Percentiles rank a stretch among this genome's conserved stretches.
Conservation (phyloP, 306 rosid species). For the Lathyrus tuberosus region DNA sequence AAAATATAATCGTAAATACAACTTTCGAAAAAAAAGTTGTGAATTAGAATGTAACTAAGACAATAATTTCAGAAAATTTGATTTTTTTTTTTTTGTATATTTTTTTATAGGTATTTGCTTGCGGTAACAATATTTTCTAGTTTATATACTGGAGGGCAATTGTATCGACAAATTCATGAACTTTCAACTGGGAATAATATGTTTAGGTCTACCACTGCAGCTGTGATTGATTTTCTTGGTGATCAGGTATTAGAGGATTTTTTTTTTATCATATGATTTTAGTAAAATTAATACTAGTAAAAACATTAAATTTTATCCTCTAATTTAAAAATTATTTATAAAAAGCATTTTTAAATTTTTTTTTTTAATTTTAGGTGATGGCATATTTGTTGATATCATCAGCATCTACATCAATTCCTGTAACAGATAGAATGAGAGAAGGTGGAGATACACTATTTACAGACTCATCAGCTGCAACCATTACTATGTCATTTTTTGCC, state of each 20-base stretch:
- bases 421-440: constrained; percentile 59
- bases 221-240: constrained; percentile 60
- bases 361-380: constrained; percentile 47
- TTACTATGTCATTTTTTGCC: constrained; percentile 63
- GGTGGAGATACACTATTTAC: constrained; percentile 51
- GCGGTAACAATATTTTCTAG: constrained; percentile 57
- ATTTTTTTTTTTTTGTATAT: background rate
- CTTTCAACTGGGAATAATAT: constrained; percentile 42
- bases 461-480: constrained; percentile 59
- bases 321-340: no score
- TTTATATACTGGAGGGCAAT: constrained; percentile 58
- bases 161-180: constrained; percentile 49
- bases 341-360: no score
- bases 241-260: constrained; percentile 61
- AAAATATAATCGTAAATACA: background rate
- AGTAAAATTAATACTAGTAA: no score
- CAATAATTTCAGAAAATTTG: background rate
- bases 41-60: background rate
- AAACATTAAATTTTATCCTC: no score
- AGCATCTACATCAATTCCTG: constrained; percentile 60
- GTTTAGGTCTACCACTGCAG: constrained; percentile 40
- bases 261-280: no score
- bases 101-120: constrained; percentile 55
- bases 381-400: constrained; percentile 77
- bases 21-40: no score